These are phyloP conservation scores for Arxiozyma slooffiae DNA, from an alignment of 1,139 yeast species.

Conservation along the genomic window DNA sequence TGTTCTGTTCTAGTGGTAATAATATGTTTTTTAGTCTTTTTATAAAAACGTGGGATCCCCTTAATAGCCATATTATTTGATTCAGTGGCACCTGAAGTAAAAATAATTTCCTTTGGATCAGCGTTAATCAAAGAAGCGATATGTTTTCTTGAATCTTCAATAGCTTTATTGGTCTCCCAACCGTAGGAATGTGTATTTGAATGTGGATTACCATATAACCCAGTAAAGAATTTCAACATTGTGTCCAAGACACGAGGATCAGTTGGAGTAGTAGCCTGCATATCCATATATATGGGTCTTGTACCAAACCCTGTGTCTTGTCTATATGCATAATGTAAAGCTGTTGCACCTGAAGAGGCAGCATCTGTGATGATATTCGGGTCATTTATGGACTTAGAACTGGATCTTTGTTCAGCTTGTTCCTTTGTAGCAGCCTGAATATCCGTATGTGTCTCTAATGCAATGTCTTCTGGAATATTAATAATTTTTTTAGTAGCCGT, in stretches of 20 bases:
- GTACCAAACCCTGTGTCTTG: conserved; percentile 42
- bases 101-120: conserved; percentile 91
- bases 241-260: conserved; percentile 94
- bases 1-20: conserved; percentile 96
- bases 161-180: conserved; percentile 94
- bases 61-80: conserved; percentile 88
- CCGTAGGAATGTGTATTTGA: conserved; percentile 97
- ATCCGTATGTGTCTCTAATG: conserved; percentile 29
- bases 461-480: conserved; percentile 18
- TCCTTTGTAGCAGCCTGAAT: conserved; percentile 27
- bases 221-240: conserved; percentile 88
- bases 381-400: conserved; percentile 4
- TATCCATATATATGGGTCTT: conserved; percentile 86
- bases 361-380: conserved; percentile 9
- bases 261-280: conserved; percentile 97
- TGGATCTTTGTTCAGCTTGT: conserved; percentile 24
- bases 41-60: conserved; percentile 91
- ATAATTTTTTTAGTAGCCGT: conserved; percentile 15
- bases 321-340: conserved; percentile 32
- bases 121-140: conserved; percentile 81
- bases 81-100: conserved; percentile 97
- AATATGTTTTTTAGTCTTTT: conserved; percentile 81
- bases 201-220: conserved; percentile 94
- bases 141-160: conserved; percentile 74
- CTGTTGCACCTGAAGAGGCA: conserved; percentile 26